Conservation (phyloP, 2,329 filamentous ascomycete species). For the Aspergillus niger region DNA sequence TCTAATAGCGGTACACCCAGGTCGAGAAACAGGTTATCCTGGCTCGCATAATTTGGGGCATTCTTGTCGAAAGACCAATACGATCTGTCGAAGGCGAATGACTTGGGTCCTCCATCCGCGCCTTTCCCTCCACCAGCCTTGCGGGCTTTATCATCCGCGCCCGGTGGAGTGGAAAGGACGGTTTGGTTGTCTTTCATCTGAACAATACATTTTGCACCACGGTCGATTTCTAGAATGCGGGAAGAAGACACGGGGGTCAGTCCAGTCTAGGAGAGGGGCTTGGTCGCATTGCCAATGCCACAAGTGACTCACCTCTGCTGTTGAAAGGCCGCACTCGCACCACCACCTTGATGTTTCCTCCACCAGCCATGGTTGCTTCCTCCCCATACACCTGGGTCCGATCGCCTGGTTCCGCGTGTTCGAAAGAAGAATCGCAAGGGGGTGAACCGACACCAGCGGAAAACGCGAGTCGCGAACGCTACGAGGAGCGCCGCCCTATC, state of each 20-base stretch:
- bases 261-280: neutral
- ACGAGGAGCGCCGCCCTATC: slow-evolving; percentile 32
- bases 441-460: slow-evolving; percentile 17
- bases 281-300: slow-evolving; percentile 1
- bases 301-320: slow-evolving; percentile 70
- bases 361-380: slow-evolving; percentile 65
- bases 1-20: slow-evolving; percentile 87
- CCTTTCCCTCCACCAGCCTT: slow-evolving; percentile 59
- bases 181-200: slow-evolving; percentile 96
- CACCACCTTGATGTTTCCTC: slow-evolving; percentile 99
- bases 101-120: slow-evolving; percentile 69
- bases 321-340: slow-evolving; percentile 96
- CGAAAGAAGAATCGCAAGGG: slow-evolving; percentile 16
- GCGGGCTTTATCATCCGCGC: slow-evolving; percentile 56
- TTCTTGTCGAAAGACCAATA: slow-evolving; percentile 96
- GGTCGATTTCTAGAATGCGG: slow-evolving; percentile 70
- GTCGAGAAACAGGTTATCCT: slow-evolving; percentile 85
- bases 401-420: slow-evolving; percentile 20
- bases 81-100: slow-evolving; percentile 93
- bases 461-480: slow-evolving; percentile 36
- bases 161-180: slow-evolving; percentile 72
- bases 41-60: slow-evolving; percentile 81
- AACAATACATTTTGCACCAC: slow-evolving; percentile 93
- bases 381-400: slow-evolving; percentile 38
- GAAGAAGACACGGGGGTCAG: slow-evolving; percentile 9